These are phyloP conservation scores for Amauroascus niger DNA, from an alignment of 2,329 filamentous ascomycete genomes.

Conservation along the genomic window DNA sequence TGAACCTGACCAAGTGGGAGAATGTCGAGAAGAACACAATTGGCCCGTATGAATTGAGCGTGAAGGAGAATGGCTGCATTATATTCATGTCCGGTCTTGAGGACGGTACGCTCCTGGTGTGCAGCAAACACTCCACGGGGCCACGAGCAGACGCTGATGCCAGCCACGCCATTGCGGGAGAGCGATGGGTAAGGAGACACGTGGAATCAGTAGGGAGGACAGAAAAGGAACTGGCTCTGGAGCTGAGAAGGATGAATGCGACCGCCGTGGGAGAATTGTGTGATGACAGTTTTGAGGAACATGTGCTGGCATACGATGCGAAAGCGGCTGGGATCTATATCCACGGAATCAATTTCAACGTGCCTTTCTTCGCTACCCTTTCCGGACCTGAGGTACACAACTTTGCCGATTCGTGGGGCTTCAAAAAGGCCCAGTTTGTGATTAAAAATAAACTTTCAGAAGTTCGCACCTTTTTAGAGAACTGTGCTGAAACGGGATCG, in stretches of 20 bases:
- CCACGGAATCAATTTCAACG: conserved; percentile 89
- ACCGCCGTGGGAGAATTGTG: conserved; percentile 94
- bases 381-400: conserved; percentile 71
- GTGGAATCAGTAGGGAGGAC: conserved; percentile 67
- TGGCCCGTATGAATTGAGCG: conserved; percentile 86
- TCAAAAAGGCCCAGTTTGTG: conserved; percentile 76
- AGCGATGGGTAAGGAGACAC: conserved; percentile 71
- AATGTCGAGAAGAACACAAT: conserved; percentile 65
- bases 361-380: conserved; percentile 86
- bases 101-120: conserved; percentile 83
- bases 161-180: conserved; percentile 78
- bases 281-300: conserved; percentile 93
- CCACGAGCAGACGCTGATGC: conserved; percentile 57
- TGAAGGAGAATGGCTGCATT: conserved; percentile 99
- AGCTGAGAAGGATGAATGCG: conserved; percentile 69
- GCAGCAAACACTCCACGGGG: conserved; percentile 96
- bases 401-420: conserved; percentile 89
- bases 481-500: conserved; percentile 75
- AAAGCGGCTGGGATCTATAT: conserved; percentile 84
- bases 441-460: conserved; percentile 62
- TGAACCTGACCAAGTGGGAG: conserved; percentile 69
- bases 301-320: conserved; percentile 79
- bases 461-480: conserved; percentile 72
- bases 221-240: conserved; percentile 64
- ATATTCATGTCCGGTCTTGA: conserved; percentile 91